phyloP scores from a whole-genome alignment of 2,329 filamentous ascomycete genomes.

The Ophiosphaerella narmari region DNA sequence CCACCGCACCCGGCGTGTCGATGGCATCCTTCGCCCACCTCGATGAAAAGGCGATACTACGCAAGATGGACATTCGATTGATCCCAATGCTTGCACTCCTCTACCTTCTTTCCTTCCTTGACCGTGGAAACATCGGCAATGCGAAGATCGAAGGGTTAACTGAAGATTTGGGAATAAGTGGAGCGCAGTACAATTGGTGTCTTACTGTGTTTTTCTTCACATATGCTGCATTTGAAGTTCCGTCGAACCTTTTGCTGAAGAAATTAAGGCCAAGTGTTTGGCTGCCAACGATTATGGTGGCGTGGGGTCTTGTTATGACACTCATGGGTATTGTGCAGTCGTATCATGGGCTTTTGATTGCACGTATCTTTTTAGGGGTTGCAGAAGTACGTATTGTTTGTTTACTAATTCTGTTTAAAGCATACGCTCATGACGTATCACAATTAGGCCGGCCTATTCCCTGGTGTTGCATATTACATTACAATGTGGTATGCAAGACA shows the following conservation, averaged over 20 bases:
- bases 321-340: constrained; percentile 55
- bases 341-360: constrained; percentile 52
- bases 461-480: constrained; percentile 57
- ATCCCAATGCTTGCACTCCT: constrained; percentile 47
- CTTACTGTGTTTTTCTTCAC: constrained; percentile 68
- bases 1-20: constrained; percentile 26
- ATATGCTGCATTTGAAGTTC: constrained; percentile 55
- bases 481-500: constrained; percentile 68
- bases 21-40: constrained; percentile 41
- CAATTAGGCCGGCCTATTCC: constrained; percentile 36
- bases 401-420: too few relatives aligned
- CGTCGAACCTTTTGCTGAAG: constrained; percentile 66
- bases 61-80: constrained; percentile 47
- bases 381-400: constrained; percentile 19
- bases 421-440: too few relatives aligned
- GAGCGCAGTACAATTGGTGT: constrained; percentile 67
- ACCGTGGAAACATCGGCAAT: constrained; percentile 50
- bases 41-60: constrained; percentile 46
- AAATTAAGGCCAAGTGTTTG: constrained; percentile 56
- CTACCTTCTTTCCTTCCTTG: constrained; percentile 45
- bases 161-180: constrained; percentile 41
- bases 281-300: constrained; percentile 54
- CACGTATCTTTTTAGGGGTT: constrained; percentile 53
- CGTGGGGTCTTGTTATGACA: constrained; percentile 57
- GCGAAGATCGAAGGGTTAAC: constrained; percentile 44